These are phyloP conservation scores for Aspergillus vadensis DNA, from an alignment of 2,329 filamentous ascomycete species.

Conservation along the genomic window DNA sequence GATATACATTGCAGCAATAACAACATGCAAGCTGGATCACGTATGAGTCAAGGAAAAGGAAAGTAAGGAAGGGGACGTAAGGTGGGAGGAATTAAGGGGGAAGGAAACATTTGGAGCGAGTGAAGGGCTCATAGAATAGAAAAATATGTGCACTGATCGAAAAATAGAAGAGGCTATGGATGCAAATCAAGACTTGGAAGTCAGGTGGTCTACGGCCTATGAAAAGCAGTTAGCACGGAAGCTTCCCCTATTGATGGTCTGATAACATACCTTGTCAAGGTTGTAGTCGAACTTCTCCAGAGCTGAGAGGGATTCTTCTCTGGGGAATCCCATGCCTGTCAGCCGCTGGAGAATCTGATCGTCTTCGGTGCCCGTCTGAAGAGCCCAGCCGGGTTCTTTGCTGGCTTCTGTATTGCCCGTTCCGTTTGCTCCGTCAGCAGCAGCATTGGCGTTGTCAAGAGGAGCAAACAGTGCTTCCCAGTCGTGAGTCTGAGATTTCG, in stretches of 20 bases:
- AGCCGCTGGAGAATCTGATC: slow-evolving; percentile 89
- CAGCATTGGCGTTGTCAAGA: slow-evolving; percentile 58
- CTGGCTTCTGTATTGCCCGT: slow-evolving; percentile 6
- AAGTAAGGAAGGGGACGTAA: slow-evolving; percentile 10
- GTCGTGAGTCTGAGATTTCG: slow-evolving; percentile 63
- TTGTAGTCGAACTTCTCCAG: slow-evolving; percentile 97
- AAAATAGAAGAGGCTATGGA: not conserved
- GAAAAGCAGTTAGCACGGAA: slow-evolving; percentile 19
- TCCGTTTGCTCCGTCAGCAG: slow-evolving; percentile 22
- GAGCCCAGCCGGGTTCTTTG: slow-evolving; percentile 62
- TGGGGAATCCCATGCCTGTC: slow-evolving; percentile 83
- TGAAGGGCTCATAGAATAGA: slow-evolving; percentile 4
- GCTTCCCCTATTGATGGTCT: not conserved
- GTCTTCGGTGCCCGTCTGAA: slow-evolving; percentile 77
- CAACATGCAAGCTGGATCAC: slow-evolving; percentile 13
- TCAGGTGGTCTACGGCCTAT: slow-evolving; percentile 45
- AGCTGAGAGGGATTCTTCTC: slow-evolving; percentile 72
- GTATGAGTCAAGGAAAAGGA: slow-evolving; percentile 22
- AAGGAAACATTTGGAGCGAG: slow-evolving; percentile 8
- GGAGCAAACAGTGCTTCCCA: slow-evolving; percentile 95
- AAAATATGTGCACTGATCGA: slow-evolving; percentile 21
- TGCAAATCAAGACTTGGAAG: slow-evolving; percentile 40
- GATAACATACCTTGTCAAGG: slow-evolving; percentile 77
- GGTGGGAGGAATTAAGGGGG: slow-evolving; percentile 4
- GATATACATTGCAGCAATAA: slow-evolving; percentile 10